phyloP scores from a whole-genome alignment of 768 basidiomycete genomes.

The Naganishia antarctica region DNA sequence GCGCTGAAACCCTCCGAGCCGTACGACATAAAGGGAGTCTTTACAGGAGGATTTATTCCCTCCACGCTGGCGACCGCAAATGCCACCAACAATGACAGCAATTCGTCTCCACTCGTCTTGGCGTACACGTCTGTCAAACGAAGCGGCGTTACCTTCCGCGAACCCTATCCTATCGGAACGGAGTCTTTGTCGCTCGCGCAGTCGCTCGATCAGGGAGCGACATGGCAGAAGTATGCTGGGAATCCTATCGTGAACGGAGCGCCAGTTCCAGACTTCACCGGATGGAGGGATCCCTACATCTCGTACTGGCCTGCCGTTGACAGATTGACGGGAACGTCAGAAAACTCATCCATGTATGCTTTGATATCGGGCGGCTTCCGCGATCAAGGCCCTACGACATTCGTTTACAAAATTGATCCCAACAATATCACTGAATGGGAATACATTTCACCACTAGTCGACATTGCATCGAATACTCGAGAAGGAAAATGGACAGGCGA shows the following conservation, averaged over 20 bases:
- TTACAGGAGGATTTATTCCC: constrained; percentile 11
- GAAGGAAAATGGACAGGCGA: constrained; percentile 23
- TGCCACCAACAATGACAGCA: background rate
- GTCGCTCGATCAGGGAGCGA: background rate
- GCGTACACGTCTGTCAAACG: constrained; percentile 23
- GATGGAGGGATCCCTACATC: constrained; percentile 26
- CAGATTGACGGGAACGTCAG: background rate
- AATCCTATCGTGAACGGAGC: constrained; percentile 24
- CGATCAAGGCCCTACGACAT: constrained; percentile 22
- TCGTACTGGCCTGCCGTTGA: constrained; percentile 25
- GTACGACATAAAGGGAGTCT: constrained; percentile 11
- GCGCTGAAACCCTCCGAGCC: background rate
- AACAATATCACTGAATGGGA: constrained; percentile 15
- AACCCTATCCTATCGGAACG: constrained; percentile 10
- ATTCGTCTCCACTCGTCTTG: background rate
- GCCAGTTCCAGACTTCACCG: constrained; percentile 13
- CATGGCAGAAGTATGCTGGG: constrained; percentile 21
- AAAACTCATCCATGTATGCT: constrained; percentile 13
- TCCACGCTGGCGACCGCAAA: background rate
- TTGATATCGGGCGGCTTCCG: constrained; percentile 26
- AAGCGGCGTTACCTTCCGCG: background rate
- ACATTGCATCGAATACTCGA: constrained; percentile 3
- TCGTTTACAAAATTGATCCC: constrained; percentile 26
- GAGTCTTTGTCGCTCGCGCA: constrained; percentile 17
- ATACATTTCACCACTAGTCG: constrained; percentile 16